Base-by-base conservation (phyloP, 2,329 filamentous ascomycete species). In the Cytospora piceae region DNA sequence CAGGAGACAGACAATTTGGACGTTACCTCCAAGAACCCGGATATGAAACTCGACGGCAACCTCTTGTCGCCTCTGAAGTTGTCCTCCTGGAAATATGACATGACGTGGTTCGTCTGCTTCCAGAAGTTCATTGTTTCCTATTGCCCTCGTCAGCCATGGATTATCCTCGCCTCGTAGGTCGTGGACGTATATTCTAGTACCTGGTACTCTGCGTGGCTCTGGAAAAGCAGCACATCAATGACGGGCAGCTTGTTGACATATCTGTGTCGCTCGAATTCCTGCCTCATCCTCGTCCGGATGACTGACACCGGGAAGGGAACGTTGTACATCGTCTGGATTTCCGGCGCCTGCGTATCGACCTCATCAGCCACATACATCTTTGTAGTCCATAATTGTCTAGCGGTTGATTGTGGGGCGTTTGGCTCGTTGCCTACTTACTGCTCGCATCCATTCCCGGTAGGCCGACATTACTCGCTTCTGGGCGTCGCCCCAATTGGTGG, bases 121-220 rank as follows among this genome's bases (percentile, higher is more conserved):
- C 95, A 99, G 85, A 91, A 99, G 83, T 99, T 99, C 84, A 99
- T 88, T 62, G 92, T 99, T 85, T 99, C 95, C 94, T 97, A 72
- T 62, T 20, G 29, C 58, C 17, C 39, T 39, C 8, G 55, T 68
- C 57, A 68, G 67, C 53, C 27, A 37, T 4, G 3, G 12, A 5
- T 29, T 37, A 14, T 22, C 27, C 59, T n/a, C 31, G 5, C 15
- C 31, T 46, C 6, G 15, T 11, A 27, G n/a, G 8, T 6, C 6
- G 9, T 29, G 39, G 22, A 24, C 9, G 46, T 49, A 20, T 17
- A 14, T 77, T 69, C 75, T 67, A 78, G 72, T 77, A 97, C 94
- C 91, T 99, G 95, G 77, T 90, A 98, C 78, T 99, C 95, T 72
- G 91, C 87, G 76, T 97, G 90, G 76, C 92, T 96, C 81, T 97